Base-by-base conservation (phyloP, 805 yeast genomes). In the Lipomyces oligophaga region DNA sequence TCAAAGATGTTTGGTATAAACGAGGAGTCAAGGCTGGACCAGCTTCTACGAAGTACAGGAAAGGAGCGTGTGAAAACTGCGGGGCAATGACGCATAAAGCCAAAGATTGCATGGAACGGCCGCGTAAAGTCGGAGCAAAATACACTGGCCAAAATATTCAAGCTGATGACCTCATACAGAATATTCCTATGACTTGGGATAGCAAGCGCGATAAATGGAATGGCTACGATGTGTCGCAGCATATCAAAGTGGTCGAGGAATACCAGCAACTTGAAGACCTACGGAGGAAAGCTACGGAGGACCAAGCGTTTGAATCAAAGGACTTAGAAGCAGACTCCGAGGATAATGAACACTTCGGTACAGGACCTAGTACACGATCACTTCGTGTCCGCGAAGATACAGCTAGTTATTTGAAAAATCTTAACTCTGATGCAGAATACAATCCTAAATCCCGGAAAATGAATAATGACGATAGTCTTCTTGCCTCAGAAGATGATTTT, bases 191-290 rank as follows among this genome's bases (percentile, higher is more conserved):
- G 22, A 75, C 73, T 37, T 85, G 80, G 74, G 94, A 84, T 58
- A 75, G 80, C 8, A 82, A 81, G 53, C 67, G 88, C 48, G 95
- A 85, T 64, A 70, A 86, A 48, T 85, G 93, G 95, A 83, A 76
- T 60, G 95, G 95, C 0, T 84, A 78, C 60, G 80, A 82, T 37
- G 72, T 77, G 1, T 68, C 70, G 8, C 86, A 83, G 43, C 85
- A 83, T 68, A 75, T 72, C 38, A 66, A 71, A 10, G 74, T 76
- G 25, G 57, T 79, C 4, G 61, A 65, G 41, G 67, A 67, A 37
- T 77, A 83, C 77, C 68, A 71, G 43, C 59, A 52, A 33, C 63
- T 69, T 54, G 69, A 67, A 52, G 50, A 54, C 19, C 41, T 53
- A 38, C 49, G 62, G 35, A 59, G 59, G 48, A 42, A 56, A 25